phyloP scores from a whole-genome alignment of 371 early-diverging fungal genomes.

The Catenaria anguillulae region DNA sequence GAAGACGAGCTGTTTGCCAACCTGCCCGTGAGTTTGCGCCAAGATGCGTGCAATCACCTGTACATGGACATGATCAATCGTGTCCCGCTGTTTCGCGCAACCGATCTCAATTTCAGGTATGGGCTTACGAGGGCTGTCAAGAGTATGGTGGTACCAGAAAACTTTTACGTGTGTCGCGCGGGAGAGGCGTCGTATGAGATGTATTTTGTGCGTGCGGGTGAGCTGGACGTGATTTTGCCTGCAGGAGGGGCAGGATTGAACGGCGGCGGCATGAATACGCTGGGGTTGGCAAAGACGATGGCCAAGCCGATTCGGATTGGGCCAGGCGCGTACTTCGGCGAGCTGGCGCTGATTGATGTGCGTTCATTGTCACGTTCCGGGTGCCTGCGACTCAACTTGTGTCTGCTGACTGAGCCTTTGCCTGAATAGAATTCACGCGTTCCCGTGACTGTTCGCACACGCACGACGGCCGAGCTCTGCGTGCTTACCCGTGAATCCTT shows the following conservation, averaged over 20 bases:
- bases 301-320: neutral
- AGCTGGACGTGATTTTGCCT: neutral
- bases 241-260: no score
- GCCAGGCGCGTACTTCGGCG: neutral
- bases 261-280: no score
- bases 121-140: neutral
- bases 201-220: constrained; percentile 3
- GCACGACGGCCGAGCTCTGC: neutral
- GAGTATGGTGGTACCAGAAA: neutral
- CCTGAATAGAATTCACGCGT: neutral
- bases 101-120: neutral
- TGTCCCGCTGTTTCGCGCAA: neutral
- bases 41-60: constrained; percentile 5
- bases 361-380: no score
- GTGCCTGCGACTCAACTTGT: neutral
- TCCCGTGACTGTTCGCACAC: neutral
- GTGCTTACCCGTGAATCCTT: neutral
- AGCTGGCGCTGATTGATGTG: neutral
- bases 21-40: neutral
- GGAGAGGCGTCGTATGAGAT: neutral
- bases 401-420: neutral
- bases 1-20: constrained; percentile 2
- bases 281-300: no score
- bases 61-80: constrained; percentile 2
- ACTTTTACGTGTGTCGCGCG: neutral